A percentile compares a stretch with the other conserved stretches of the same genome.
Conservation (phyloP, 495 filamentous ascomycete species). For the Pyronema omphalodes region DNA sequence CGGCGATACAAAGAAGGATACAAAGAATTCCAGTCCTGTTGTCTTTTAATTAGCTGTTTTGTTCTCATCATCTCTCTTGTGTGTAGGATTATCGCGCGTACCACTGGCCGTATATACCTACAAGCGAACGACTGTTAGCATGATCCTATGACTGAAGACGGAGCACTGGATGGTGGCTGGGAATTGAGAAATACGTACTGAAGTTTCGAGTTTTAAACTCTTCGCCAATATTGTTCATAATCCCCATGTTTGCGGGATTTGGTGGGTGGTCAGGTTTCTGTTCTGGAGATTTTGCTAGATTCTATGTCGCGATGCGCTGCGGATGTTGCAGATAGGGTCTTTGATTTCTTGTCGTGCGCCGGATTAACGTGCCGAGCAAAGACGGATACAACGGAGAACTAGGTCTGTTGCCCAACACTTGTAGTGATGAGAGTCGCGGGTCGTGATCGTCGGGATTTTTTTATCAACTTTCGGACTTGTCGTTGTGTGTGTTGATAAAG, state of each 20-base stretch:
- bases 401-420: too few species aligned
- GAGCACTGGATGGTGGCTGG: background rate
- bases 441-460: too few species aligned
- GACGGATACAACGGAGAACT: too few species aligned
- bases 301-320: background rate
- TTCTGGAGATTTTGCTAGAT: background rate
- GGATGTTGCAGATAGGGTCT: too few species aligned
- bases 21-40: constrained; percentile 80
- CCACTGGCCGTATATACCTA: constrained; percentile 99
- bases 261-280: background rate
- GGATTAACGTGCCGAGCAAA: too few species aligned
- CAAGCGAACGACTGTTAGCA: too few species aligned
- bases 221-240: constrained; percentile 29
- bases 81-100: constrained; percentile 31
- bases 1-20: constrained; percentile 86
- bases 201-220: constrained; percentile 95
- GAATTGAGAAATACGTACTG: constrained; percentile 56
- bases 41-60: background rate
- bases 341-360: too few species aligned
- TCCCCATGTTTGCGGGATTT: constrained; percentile 27
- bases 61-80: background rate
- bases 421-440: too few species aligned
- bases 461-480: too few species aligned
- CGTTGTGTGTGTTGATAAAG: too few species aligned
- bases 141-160: background rate